Percentiles rank a stretch among this genome's conserved stretches.
Conservation (phyloP, 106 monocot genomes). For the Allium sativum region DNA sequence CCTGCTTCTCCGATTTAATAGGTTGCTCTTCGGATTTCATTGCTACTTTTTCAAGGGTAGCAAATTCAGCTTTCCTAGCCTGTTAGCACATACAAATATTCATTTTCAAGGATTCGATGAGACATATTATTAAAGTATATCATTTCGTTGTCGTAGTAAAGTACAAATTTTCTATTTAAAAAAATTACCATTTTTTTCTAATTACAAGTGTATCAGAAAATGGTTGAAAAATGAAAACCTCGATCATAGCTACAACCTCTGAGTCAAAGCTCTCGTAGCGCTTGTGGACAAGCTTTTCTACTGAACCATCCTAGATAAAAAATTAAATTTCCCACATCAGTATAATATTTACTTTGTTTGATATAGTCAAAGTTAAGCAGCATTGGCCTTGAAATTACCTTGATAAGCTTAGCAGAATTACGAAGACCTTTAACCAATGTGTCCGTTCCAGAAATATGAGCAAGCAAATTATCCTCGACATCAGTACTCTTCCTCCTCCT, state of each 20-base stretch:
- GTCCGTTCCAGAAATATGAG: constrained; percentile 95
- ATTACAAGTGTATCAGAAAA: neutral
- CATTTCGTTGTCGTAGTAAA: no score
- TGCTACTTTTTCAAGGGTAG: constrained; percentile 81
- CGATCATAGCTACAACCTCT: constrained; percentile 65
- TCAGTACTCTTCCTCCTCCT: constrained; percentile 97
- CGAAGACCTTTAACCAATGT: constrained; percentile 90
- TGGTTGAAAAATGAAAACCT: constrained; percentile 36
- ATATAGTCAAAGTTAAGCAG: no score
- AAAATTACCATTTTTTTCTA: no score
- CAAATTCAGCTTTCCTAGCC: constrained; percentile 91
- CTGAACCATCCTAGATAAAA: constrained; percentile 60
- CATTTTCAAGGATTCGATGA: neutral
- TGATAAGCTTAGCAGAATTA: constrained; percentile 68
- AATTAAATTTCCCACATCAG: no score
- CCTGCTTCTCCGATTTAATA: constrained; percentile 93
- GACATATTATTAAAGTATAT: no score
- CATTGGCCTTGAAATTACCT: constrained; percentile 28
- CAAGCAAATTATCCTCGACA: constrained; percentile 87
- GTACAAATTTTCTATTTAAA: neutral
- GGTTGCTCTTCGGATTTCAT: constrained; percentile 76
- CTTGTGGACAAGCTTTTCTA: constrained; percentile 63
- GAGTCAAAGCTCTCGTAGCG: constrained; percentile 80
- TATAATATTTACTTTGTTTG: no score
- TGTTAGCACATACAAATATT: constrained; percentile 6